A percentile compares a stretch with the other conserved stretches of the same genome.
Conservation (phyloP, 495 filamentous ascomycete genomes). For the Xylaria castorea region DNA sequence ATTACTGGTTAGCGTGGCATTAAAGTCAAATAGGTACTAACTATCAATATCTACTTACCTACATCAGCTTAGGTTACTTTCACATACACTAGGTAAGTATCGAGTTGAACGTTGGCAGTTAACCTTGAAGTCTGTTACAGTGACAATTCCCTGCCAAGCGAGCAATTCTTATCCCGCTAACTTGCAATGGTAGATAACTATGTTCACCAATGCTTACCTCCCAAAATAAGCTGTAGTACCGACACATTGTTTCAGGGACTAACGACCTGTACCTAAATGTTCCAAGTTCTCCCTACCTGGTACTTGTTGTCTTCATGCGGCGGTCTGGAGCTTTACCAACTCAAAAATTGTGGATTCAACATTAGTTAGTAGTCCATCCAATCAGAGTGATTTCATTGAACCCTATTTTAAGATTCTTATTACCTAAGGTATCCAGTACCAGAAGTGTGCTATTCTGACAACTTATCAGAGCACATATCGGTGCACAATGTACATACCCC, state of each 20-base stretch:
- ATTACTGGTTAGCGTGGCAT: background rate
- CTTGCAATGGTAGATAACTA: background rate
- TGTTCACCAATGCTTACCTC: background rate
- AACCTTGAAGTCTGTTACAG: background rate
- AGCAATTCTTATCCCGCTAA: background rate
- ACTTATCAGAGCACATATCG: background rate
- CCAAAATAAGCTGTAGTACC: background rate
- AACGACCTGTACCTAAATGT: background rate
- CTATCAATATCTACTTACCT: too few species aligned
- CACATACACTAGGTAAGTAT: too few species aligned
- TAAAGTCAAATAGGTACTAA: too few species aligned
- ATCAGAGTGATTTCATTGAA: background rate
- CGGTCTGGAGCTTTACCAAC: background rate
- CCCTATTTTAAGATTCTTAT: constrained; percentile 14
- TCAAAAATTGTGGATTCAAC: background rate
- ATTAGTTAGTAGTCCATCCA: background rate
- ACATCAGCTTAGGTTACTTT: too few species aligned
- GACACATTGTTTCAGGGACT: background rate
- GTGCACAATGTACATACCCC: too few species aligned
- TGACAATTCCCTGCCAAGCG: background rate
- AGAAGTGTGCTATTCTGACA: background rate
- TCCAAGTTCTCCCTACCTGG: background rate
- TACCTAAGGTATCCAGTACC: background rate
- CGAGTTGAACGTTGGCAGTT: too few species aligned
- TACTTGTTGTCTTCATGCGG: background rate